Percentiles rank a stretch among this genome's conserved stretches.
Evolutionary conservation across 2,329 filamentous ascomycete species (phyloP).

Genomic region (Botrytis aclada): DNA sequence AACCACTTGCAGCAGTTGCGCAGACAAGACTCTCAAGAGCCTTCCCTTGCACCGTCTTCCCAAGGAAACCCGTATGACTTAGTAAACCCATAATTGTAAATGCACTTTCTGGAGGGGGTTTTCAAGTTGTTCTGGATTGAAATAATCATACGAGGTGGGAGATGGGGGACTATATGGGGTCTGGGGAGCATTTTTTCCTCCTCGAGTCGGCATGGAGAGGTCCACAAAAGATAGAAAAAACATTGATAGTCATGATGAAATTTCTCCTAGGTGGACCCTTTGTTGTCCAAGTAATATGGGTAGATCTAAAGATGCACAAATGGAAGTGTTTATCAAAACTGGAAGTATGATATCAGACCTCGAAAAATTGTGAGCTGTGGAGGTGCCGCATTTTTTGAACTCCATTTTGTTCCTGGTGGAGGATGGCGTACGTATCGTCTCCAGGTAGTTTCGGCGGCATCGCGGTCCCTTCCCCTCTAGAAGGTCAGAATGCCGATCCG

Average conservation of each 20-base stretch:
- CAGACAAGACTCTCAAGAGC: slow-evolving; percentile 20
- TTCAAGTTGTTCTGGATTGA: not conserved
- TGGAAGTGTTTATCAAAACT: not conserved
- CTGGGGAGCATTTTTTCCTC: slow-evolving; percentile 2
- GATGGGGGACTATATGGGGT: slow-evolving; percentile 14
- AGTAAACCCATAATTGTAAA: slow-evolving; percentile 15
- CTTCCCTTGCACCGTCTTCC: slow-evolving; percentile 12
- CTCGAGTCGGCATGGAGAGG: not conserved
- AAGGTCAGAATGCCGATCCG: not conserved
- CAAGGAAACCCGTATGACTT: slow-evolving; percentile 19
- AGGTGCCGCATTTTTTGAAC: slow-evolving; percentile 3
- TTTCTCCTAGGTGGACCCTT: not conserved
- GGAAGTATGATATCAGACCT: slow-evolving; percentile 18
- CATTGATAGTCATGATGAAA: slow-evolving; percentile 15
- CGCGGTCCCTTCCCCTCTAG: slow-evolving; percentile 12
- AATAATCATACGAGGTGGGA: slow-evolving; percentile 8
- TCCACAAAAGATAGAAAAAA: slow-evolving; percentile 12
- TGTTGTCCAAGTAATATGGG: slow-evolving; percentile 5
- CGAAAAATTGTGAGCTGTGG: slow-evolving; percentile 3
- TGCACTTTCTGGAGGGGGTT: not conserved
- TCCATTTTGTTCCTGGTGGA: slow-evolving; percentile 2
- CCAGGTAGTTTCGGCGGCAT: slow-evolving; percentile 15
- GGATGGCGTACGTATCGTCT: not conserved
- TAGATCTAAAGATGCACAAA: not conserved
- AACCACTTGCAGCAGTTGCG: slow-evolving; percentile 18